Base-by-base conservation (phyloP, 148 eudicot species). In the Oxyria digyna region DNA sequence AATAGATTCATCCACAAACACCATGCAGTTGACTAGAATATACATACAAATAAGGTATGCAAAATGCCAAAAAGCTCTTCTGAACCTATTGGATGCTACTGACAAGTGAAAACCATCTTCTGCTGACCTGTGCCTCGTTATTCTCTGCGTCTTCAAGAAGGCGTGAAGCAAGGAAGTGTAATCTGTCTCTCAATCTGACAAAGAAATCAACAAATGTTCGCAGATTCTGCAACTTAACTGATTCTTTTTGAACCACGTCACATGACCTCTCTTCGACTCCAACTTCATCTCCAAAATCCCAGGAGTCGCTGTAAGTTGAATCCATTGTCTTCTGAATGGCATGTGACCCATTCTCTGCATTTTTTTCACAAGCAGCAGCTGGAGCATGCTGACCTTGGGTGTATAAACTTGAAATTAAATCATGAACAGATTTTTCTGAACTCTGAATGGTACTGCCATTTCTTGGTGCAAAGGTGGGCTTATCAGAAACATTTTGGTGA, bases 391-490 rank as follows among this genome's bases (percentile, higher is more conserved):
- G 84, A 57, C 85, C 80, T 82, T 89, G 81, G 69, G 82, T 81
- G 74, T 91, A 89, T 65, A 91, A 75, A 74, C 77, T 78, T 76
- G 91, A 84, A 72, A 89, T 67, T 64, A 85, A 77, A 79, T 91
- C 97, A 63, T 78, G 77, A 57, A 91, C 82, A 40, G 93, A 77
- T 67, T 79, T 40, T 74, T 38, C 75, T 54, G 78, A 57, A 46
- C 65, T 67, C 65, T 76, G 78, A 78, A 71, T 70, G 31, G 8
- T 70, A 67, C 78, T 59, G 68, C 78, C 78, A 74, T 79, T 80
- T 66, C 42, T 75, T 65, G 73, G 74, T 70, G n/a, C 32, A 33
- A 74, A 69, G 37, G 76, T 57, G 48, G 77, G 79, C 69, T 77
- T 76, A 37, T 63, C 73, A 49, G 71, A 43, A 62, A 41, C 74